Conservation (phyloP, 2,329 filamentous ascomycete genomes). For the Neurospora sp. region DNA sequence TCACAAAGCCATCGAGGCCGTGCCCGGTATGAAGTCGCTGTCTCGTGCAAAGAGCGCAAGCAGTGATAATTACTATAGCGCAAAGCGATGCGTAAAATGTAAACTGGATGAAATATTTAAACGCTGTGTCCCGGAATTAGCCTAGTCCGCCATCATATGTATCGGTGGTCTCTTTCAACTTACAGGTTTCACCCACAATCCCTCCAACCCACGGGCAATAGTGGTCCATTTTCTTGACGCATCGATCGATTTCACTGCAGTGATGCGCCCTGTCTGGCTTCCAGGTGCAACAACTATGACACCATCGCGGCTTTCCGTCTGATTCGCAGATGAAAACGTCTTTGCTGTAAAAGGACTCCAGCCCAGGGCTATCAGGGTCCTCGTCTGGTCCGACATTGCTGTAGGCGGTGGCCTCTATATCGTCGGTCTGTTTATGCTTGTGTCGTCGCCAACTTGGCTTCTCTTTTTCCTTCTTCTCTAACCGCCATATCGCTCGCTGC, state of each 20-base stretch:
- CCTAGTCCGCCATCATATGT: not conserved
- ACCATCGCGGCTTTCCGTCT: conserved; percentile 81
- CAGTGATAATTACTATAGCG: conserved; percentile 52
- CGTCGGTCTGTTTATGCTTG: conserved; percentile 6
- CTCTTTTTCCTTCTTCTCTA: conserved; percentile 1
- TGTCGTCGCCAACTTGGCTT: not conserved
- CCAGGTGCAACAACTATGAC: conserved; percentile 72
- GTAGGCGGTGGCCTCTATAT: conserved; percentile 15
- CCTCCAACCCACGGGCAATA: conserved; percentile 97
- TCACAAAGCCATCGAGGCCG: conserved; percentile 46
- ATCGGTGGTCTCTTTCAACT: conserved; percentile 18
- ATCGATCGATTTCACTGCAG: conserved; percentile 70
- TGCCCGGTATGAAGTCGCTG: conserved; percentile 36
- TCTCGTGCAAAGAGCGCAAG: conserved; percentile 53
- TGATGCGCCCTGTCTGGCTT: conserved; percentile 86
- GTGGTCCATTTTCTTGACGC: conserved; percentile 86
- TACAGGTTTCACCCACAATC: conserved; percentile 71
- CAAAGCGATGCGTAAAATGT: conserved; percentile 61
- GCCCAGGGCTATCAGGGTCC: conserved; percentile 52
- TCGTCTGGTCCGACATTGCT: conserved; percentile 27
- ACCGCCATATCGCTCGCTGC: conserved; percentile 21
- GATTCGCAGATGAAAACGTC: conserved; percentile 76
- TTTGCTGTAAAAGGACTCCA: conserved; percentile 70
- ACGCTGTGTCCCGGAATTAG: conserved; percentile 34
- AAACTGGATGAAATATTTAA: conserved; percentile 92